phyloP scores from a whole-genome alignment of 257 asterid genomes.

The Ocimum tenuiflorum region DNA sequence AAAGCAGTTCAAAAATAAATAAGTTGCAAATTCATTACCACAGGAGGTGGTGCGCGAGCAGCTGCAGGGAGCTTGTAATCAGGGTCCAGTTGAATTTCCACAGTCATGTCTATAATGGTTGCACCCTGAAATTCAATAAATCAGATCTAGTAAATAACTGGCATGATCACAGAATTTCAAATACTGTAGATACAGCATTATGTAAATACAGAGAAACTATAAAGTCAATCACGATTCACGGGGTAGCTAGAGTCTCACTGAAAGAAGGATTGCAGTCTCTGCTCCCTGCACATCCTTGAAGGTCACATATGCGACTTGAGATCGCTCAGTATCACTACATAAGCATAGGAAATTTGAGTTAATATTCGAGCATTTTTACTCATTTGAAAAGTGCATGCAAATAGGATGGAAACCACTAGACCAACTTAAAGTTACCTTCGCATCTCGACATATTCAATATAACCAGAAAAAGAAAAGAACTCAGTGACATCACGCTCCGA shows the following conservation, averaged over 20 bases:
- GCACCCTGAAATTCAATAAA: conserved; percentile 58
- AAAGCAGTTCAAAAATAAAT: neutral
- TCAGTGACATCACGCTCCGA: conserved; percentile 71
- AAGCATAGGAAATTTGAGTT: neutral
- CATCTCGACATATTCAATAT: conserved; percentile 88
- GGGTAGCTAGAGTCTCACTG: conserved; percentile 56
- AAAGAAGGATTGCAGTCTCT: conserved; percentile 93
- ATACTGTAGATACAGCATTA: no score
- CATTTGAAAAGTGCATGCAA: neutral
- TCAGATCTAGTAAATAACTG: neutral
- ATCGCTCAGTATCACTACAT: conserved; percentile 75
- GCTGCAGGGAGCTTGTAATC: conserved; percentile 71
- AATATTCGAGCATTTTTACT: conserved; percentile 7
- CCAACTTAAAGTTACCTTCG: conserved; percentile 40
- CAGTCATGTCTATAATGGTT: conserved; percentile 86
- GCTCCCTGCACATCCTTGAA: conserved; percentile 95
- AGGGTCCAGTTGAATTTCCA: conserved; percentile 47
- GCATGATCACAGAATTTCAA: neutral
- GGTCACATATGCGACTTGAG: conserved; percentile 84
- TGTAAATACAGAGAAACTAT: no score
- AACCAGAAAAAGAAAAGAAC: conserved; percentile 94
- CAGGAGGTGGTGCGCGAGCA: conserved; percentile 49
- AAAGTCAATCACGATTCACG: no score
- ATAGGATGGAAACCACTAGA: conserved; percentile 4
- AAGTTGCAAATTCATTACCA: conserved; percentile 29